Percentiles rank a stretch among this genome's conserved stretches.
phyloP scores from a whole-genome alignment of 176 grass and related monocot species.

The Microstegium vimineum region DNA sequence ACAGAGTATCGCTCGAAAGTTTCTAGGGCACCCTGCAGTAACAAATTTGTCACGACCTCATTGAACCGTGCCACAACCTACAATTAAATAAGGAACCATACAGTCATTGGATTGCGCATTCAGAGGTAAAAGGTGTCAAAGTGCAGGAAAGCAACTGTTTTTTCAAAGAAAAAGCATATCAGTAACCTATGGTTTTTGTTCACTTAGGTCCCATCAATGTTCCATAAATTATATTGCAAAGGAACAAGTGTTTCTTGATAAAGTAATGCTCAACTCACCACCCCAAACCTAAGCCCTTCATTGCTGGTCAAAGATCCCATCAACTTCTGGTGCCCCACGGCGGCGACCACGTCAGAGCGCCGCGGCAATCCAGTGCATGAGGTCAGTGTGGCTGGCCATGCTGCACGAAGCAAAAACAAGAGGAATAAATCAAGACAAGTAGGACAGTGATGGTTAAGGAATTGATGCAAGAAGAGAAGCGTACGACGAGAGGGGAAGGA shows the following conservation, averaged over 20 bases:
- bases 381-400: background rate
- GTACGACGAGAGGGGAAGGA: conserved; percentile 23
- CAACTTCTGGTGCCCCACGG: conserved; percentile 50
- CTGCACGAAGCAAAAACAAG: conserved; percentile 9
- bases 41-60: conserved; percentile 76
- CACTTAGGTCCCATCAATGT: background rate
- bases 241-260: background rate
- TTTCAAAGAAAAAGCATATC: background rate
- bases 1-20: conserved; percentile 75
- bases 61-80: conserved; percentile 97
- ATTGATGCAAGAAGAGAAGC: background rate
- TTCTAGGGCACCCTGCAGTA: conserved; percentile 83
- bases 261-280: conserved; percentile 44
- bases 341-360: conserved; percentile 25
- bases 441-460: background rate
- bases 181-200: background rate
- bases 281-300: conserved; percentile 69
- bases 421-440: background rate
- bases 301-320: conserved; percentile 71
- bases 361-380: background rate
- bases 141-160: background rate
- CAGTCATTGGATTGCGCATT: background rate
- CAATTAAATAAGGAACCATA: background rate
- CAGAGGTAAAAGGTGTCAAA: background rate
- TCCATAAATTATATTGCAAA: background rate